Percentiles rank a stretch among this genome's conserved stretches.
Evolutionary conservation across 345 rosid genomes (phyloP).

Genomic region (Excoecaria cochinchinensis): DNA sequence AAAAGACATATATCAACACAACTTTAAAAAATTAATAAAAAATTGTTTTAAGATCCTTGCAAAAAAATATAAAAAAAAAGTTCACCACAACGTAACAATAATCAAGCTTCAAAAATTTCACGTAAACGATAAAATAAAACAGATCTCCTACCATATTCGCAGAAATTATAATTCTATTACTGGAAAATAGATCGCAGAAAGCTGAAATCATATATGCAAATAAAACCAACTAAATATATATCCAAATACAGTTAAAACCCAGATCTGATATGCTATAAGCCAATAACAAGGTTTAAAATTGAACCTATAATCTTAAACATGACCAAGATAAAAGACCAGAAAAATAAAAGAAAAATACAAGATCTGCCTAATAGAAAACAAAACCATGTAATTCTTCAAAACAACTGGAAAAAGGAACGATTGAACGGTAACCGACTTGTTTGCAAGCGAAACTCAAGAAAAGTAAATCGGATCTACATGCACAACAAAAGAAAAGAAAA

Average conservation of each 20-base stretch:
- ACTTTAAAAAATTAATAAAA: neutral
- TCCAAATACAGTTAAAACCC: neutral
- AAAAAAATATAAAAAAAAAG: neutral
- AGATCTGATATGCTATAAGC: neutral
- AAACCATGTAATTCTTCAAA: neutral
- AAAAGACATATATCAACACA: neutral
- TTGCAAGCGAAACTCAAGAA: neutral
- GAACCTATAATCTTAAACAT: neutral
- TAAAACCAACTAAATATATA: neutral
- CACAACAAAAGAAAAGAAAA: neutral
- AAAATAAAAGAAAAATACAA: neutral
- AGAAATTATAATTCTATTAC: neutral
- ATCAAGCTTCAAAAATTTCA: neutral
- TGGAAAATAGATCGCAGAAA: neutral
- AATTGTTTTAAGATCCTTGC: neutral
- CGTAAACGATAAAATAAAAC: neutral
- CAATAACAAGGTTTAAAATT: neutral
- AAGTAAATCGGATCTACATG: constrained; percentile 15
- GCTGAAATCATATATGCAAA: neutral
- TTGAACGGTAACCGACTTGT: neutral
- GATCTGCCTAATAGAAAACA: neutral
- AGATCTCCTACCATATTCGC: neutral
- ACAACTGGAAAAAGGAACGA: neutral
- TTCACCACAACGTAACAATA: neutral
- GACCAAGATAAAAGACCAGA: neutral